Evolutionary conservation across 2,329 filamentous ascomycete species (phyloP).

Genomic region (Neofusicoccum cordaticola): DNA sequence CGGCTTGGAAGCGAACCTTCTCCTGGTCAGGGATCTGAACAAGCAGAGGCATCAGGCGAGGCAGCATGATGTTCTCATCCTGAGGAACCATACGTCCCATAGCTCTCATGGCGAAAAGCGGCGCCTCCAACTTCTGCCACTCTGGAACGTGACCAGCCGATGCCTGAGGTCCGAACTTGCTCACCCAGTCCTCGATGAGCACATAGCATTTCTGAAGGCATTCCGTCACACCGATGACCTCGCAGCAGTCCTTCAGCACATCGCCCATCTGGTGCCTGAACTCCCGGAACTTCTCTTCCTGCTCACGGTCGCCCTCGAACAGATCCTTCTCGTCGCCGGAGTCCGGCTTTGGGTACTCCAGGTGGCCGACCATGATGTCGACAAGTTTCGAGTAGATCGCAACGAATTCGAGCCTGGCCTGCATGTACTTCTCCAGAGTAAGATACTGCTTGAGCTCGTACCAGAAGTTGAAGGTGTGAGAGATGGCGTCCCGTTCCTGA

Average conservation of each 20-base stretch:
- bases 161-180: conserved; percentile 73
- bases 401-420: conserved; percentile 71
- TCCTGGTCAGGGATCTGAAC: conserved; percentile 94
- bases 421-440: conserved; percentile 82
- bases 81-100: conserved; percentile 95
- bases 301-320: conserved; percentile 92
- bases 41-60: conserved; percentile 87
- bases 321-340: conserved; percentile 73
- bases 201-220: conserved; percentile 86
- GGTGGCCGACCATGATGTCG: conserved; percentile 85
- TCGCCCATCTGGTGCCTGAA: conserved; percentile 98
- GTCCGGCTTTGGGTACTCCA: conserved; percentile 81
- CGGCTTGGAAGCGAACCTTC: conserved; percentile 96
- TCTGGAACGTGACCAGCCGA: conserved; percentile 75
- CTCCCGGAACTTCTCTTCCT: conserved; percentile 94
- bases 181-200: conserved; percentile 84
- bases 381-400: conserved; percentile 87
- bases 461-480: conserved; percentile 95
- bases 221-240: conserved; percentile 90
- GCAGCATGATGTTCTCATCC: conserved; percentile 81
- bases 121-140: conserved; percentile 95
- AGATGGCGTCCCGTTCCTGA: conserved; percentile 84
- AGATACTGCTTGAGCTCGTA: conserved; percentile 97
- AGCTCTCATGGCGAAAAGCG: conserved; percentile 89
- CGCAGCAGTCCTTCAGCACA: conserved; percentile 93